Conservation (phyloP, 306 rosid species). For the Amphicarpaea edgeworthii region DNA sequence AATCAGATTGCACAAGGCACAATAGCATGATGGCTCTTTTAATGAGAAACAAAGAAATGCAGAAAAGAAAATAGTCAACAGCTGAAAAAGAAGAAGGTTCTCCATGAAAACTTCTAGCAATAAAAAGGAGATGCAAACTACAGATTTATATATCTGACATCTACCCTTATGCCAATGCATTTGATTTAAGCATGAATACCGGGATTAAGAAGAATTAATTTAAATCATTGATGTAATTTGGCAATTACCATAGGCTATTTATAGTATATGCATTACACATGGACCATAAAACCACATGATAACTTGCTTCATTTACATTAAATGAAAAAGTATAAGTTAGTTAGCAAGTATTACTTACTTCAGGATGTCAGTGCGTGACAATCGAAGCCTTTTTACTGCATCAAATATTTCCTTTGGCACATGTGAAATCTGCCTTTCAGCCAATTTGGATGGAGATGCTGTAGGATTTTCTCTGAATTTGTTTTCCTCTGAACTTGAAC, state of each 20-base stretch:
- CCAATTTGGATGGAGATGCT: slow-evolving; percentile 45
- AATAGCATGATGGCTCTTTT: not conserved
- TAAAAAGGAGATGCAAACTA: slow-evolving; percentile 7
- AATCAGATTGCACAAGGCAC: not conserved
- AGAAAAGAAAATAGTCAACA: not conserved
- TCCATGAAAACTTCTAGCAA: not conserved
- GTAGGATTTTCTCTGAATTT: slow-evolving; percentile 53
- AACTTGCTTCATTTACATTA: slow-evolving; percentile 15
- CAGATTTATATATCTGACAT: not conserved
- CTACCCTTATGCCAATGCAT: not conserved
- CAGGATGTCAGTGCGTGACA: slow-evolving; percentile 79
- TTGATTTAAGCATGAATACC: slow-evolving; percentile 8
- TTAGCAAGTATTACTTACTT: slow-evolving; percentile 66
- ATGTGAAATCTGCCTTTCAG: slow-evolving; percentile 46
- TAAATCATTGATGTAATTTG: slow-evolving; percentile 6
- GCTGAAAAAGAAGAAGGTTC: slow-evolving; percentile 2
- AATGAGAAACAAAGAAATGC: not conserved
- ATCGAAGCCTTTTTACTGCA: slow-evolving; percentile 67
- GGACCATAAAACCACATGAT: slow-evolving; percentile 15
- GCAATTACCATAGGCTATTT: slow-evolving; percentile 15
- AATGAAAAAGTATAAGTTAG: slow-evolving; percentile 19
- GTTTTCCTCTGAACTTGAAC: slow-evolving; percentile 52
- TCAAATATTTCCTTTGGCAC: slow-evolving; percentile 64
- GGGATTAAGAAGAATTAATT: slow-evolving; percentile 11
- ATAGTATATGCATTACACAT: not conserved